phyloP scores from a whole-genome alignment of 441 rosid genomes.

The Mallotus japonicus region DNA sequence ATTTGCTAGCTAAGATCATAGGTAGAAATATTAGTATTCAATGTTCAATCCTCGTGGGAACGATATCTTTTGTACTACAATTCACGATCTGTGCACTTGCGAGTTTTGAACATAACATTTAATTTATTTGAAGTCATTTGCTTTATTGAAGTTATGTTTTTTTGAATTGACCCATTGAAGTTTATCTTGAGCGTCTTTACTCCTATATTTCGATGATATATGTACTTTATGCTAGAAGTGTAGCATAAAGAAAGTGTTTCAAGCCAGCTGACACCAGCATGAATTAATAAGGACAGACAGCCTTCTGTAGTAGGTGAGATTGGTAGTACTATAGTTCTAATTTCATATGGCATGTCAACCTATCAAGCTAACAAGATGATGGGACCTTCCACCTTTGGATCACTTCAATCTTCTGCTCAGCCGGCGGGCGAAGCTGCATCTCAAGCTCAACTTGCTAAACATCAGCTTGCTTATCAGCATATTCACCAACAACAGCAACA shows the following conservation, averaged over 20 bases:
- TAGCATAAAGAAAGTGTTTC: not conserved
- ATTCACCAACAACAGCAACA: slow-evolving; percentile 30
- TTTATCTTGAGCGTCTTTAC: not conserved
- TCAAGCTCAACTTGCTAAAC: slow-evolving; percentile 17
- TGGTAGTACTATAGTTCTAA: not conserved
- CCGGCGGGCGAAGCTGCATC: not conserved
- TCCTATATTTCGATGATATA: too few relatives aligned
- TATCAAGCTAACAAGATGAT: slow-evolving; percentile 26
- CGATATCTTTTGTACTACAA: too few relatives aligned
- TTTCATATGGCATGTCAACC: slow-evolving; percentile 13
- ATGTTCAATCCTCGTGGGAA: too few relatives aligned
- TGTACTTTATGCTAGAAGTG: not conserved
- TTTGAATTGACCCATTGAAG: not conserved
- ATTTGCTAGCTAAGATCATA: too few relatives aligned
- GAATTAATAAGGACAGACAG: slow-evolving; percentile 24
- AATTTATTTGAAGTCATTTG: too few relatives aligned
- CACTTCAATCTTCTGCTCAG: not conserved
- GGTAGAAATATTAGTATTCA: too few relatives aligned
- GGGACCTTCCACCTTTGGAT: slow-evolving; percentile 17
- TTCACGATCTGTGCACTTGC: too few relatives aligned
- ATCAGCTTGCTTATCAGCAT: slow-evolving; percentile 29
- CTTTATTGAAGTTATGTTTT: not conserved
- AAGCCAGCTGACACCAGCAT: not conserved
- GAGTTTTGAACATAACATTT: too few relatives aligned
- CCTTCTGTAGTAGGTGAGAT: not conserved